A percentile compares a stretch with the other conserved stretches of the same genome.
Conservation (phyloP, 1,284 basidiomycete genomes). For the Fistulina hepatica region DNA sequence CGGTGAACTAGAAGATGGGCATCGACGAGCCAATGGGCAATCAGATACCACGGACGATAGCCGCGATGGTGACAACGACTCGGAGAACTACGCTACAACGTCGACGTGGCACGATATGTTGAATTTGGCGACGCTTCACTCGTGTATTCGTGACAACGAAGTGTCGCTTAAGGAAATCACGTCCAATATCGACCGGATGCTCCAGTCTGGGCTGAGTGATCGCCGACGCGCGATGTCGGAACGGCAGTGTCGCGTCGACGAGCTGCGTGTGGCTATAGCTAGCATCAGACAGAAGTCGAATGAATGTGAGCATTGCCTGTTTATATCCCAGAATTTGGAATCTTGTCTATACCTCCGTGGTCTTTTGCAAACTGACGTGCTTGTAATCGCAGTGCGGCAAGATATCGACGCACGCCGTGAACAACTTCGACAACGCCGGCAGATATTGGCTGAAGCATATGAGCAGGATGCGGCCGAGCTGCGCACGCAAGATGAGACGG, state of each 20-base stretch:
- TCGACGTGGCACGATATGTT: constrained; percentile 59
- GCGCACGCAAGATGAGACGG: constrained; percentile 24
- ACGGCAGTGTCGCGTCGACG: constrained; percentile 40
- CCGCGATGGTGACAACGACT: constrained; percentile 44
- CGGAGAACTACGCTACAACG: constrained; percentile 34
- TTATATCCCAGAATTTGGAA: no score
- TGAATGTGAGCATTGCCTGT: constrained; percentile 41
- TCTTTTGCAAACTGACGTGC: constrained; percentile 7
- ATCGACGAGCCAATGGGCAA: no score
- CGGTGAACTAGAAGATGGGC: constrained; percentile 13
- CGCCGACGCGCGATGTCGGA: constrained; percentile 57
- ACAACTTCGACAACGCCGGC: constrained; percentile 36
- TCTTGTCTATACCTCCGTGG: constrained; percentile 12
- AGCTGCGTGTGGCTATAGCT: constrained; percentile 31
- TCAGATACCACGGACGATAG: constrained; percentile 27
- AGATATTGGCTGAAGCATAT: constrained; percentile 36
- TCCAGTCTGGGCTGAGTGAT: constrained; percentile 27
- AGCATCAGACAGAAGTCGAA: constrained; percentile 31
- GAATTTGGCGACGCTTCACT: constrained; percentile 63
- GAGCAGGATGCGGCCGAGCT: constrained; percentile 31
- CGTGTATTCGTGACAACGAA: constrained; percentile 57
- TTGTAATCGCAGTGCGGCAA: constrained; percentile 28
- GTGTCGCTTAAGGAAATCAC: constrained; percentile 45
- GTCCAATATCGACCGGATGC: constrained; percentile 39
- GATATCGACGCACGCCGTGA: constrained; percentile 32